Evolutionary conservation across 2,329 filamentous ascomycete species (phyloP), one percentile per base, ranked within the genome.

Genomic region (Lasiodiplodia gonubiensis): DNA sequence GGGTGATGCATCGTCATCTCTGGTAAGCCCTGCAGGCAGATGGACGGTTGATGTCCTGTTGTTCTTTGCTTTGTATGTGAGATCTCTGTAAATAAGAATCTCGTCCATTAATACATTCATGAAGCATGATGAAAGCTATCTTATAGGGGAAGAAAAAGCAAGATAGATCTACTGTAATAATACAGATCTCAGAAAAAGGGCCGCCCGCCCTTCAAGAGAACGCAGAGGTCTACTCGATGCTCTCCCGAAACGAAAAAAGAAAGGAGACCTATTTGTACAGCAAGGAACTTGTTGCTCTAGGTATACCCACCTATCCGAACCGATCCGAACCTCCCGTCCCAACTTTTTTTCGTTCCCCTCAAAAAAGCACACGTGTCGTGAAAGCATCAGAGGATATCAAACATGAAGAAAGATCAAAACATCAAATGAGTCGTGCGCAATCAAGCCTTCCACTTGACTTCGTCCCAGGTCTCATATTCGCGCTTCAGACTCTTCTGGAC

Each of bases 401-500:
- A 63, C 59, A 21, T 5, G 23, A 33, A 63, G 23, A 25, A 25
- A 4, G 14, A 51, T 21, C 3, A 37, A 60, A 37, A n/a, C 48
- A 33, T 10, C 12, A 35, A 55, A 46, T 21, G 64, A 23, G 49
- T 6, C 23, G 46, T 39, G 39, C 30, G 25, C 10, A 51, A 30
- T 65, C 71, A 80, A 4, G 76, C 75, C 71, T 80, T 80, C 74
- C 75, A 80, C 51, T 75, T 76, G 21, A 75, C 77, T 2, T 73
- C 71, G 2, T 74, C 75, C 78, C 78, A 80, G 14, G 75, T 71
- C 8, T 72, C 71, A 68, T 79, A 78, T 66, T 80, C 78, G 55
- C 74, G 69, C 18, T 70, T 71, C 52, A 80, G 72, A 33, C 76
- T 73, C 30, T 69, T 74, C 71, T 82, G 76, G 21, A 84, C 83